A percentile compares a stretch with the other conserved stretches of the same genome.
These are phyloP conservation scores for Myrica gale DNA, from an alignment of 306 rosid species.

Conservation along the genomic window DNA sequence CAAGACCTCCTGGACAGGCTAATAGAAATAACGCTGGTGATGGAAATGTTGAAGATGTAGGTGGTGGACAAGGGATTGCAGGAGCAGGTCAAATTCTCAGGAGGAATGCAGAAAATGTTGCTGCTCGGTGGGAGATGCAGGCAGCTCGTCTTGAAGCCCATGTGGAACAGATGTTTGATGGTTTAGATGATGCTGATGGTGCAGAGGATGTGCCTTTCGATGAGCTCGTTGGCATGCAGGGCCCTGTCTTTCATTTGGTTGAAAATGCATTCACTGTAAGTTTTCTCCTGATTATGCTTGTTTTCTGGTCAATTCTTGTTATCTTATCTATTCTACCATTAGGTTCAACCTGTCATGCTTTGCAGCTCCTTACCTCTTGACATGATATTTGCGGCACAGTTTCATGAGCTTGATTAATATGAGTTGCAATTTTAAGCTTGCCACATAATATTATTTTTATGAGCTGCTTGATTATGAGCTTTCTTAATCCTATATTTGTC, in stretches of 20 bases:
- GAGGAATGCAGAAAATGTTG: slow-evolving; percentile 94
- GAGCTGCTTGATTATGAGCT: background rate
- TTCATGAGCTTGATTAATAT: background rate
- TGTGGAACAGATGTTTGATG: slow-evolving; percentile 99
- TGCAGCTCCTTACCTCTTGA: background rate
- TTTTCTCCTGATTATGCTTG: background rate
- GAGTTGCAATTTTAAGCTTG: background rate
- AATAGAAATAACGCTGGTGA: slow-evolving; percentile 77
- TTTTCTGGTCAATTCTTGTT: background rate
- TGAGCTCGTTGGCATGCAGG: slow-evolving; percentile 99
- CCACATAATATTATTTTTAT: background rate
- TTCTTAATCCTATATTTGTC: background rate
- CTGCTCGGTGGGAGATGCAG: slow-evolving; percentile 98
- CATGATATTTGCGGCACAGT: background rate
- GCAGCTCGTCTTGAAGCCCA: slow-evolving; percentile 99
- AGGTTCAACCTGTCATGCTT: background rate
- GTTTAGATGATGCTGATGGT: slow-evolving; percentile 96
- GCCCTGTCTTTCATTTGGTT: slow-evolving; percentile 98
- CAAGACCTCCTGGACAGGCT: slow-evolving; percentile 82
- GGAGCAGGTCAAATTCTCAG: slow-evolving; percentile 93
- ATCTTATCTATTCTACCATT: background rate
- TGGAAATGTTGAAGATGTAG: slow-evolving; percentile 81
- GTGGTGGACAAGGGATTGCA: slow-evolving; percentile 79
- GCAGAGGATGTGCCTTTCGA: slow-evolving; percentile 99
- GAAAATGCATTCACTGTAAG: slow-evolving; percentile 98